These are phyloP conservation scores for Abelmoschus esculentus DNA, from an alignment of 345 rosid genomes.

Conservation along the genomic window DNA sequence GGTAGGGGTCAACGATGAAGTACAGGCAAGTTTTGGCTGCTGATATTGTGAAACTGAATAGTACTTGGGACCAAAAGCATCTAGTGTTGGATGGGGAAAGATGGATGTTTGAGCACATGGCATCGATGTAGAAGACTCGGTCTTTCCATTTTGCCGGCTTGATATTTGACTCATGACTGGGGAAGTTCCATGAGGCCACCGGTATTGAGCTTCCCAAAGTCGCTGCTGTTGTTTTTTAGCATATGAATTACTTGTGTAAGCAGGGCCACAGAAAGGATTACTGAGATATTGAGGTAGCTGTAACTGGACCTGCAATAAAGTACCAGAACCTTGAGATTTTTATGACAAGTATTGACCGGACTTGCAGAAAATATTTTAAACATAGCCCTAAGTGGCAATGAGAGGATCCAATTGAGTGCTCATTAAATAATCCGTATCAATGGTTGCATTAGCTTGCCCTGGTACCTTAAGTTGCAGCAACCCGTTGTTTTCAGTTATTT, in stretches of 20 bases:
- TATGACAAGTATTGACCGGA: not conserved
- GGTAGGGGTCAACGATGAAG: conserved; percentile 27
- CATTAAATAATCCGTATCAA: not conserved
- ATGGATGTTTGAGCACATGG: conserved; percentile 16
- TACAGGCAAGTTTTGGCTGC: conserved; percentile 32
- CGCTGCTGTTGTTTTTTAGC: conserved; percentile 35
- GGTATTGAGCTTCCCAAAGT: conserved; percentile 49
- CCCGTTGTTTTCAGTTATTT: too few species aligned
- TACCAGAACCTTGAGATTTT: not conserved
- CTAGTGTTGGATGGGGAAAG: conserved; percentile 23
- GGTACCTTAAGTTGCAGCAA: too few species aligned
- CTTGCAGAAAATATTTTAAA: not conserved
- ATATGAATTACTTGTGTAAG: not conserved
- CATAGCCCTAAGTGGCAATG: not conserved
- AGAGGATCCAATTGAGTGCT: not conserved
- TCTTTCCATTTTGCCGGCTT: conserved; percentile 33
- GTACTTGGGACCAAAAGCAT: conserved; percentile 26
- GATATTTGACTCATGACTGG: conserved; percentile 31
- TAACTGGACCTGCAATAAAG: conserved; percentile 33
- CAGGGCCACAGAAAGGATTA: conserved; percentile 26
- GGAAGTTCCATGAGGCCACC: conserved; percentile 21
- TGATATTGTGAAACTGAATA: conserved; percentile 27
- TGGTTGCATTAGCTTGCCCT: too few species aligned
- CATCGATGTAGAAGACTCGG: conserved; percentile 26
- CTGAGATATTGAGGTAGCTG: conserved; percentile 34